phyloP scores from a whole-genome alignment of 192 early-diverging fungal species.

The Paraglomus brasilianum region DNA sequence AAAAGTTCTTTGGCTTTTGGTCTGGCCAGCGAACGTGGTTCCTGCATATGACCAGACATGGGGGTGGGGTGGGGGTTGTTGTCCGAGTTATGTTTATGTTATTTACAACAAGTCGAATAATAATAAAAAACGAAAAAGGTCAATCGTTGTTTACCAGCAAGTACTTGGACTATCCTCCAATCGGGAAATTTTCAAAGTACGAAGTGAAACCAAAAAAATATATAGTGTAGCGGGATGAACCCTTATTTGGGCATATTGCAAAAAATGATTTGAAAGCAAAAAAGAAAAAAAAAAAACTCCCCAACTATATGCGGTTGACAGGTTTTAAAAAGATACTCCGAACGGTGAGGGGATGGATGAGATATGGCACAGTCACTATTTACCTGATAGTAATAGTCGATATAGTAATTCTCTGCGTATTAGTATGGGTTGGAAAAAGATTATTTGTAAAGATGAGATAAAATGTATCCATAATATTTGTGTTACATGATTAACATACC shows the following conservation, averaged over 20 bases:
- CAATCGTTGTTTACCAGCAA: background rate
- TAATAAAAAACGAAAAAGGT: background rate
- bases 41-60: background rate
- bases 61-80: background rate
- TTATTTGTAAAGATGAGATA: no score
- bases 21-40: background rate
- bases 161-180: no score
- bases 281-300: background rate
- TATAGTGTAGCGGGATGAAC: background rate
- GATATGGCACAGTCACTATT: no score
- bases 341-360: no score
- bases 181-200: background rate
- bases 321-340: no score
- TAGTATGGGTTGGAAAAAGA: no score
- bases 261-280: background rate
- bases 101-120: background rate
- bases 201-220: background rate
- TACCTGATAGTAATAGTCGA: no score
- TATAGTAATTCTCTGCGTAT: no score
- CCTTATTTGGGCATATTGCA: background rate
- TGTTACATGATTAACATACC: no score
- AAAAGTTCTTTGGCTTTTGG: slow-evolving; percentile 47
- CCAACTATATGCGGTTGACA: no score
- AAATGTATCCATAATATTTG: no score
- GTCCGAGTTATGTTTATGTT: background rate